Evolutionary conservation across 176 grass and related monocot genomes (phyloP).

Genomic region (Poa pratensis): DNA sequence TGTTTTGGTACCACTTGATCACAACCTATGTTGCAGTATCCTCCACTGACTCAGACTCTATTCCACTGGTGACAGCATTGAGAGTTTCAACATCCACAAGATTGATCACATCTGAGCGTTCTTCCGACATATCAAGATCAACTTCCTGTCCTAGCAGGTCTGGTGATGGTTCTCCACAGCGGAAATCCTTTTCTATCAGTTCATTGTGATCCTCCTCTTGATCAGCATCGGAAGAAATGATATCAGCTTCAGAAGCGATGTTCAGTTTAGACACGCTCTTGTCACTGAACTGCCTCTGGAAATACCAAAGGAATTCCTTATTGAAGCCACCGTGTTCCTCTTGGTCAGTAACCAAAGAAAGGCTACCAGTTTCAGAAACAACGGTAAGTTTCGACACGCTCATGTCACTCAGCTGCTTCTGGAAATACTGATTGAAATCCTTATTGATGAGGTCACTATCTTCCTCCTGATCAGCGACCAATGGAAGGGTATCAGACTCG

Average conservation of each 20-base stretch:
- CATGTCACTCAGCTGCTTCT: conserved; percentile 55
- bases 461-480: conserved; percentile 36
- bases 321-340: conserved; percentile 33
- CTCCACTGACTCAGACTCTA: background rate
- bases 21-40: background rate
- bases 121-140: conserved; percentile 32
- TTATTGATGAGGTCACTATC: background rate
- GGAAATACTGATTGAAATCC: conserved; percentile 21
- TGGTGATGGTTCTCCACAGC: conserved; percentile 14
- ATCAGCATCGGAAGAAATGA: conserved; percentile 35
- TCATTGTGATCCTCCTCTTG: conserved; percentile 38
- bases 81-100: conserved; percentile 22
- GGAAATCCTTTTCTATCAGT: background rate
- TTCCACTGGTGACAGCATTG: conserved; percentile 21
- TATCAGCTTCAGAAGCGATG: conserved; percentile 34
- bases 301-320: conserved; percentile 32
- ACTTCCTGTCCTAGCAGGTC: conserved; percentile 2
- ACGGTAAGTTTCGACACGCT: conserved; percentile 42
- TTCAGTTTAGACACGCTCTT: conserved; percentile 48
- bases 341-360: conserved; percentile 37
- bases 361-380: conserved; percentile 36
- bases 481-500: conserved; percentile 42
- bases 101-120: conserved; percentile 12
- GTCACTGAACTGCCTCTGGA: conserved; percentile 61
- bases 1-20: background rate